These are phyloP conservation scores for Coniochaeta ligniaria DNA, from an alignment of 2,329 filamentous ascomycete genomes.

Conservation along the genomic window DNA sequence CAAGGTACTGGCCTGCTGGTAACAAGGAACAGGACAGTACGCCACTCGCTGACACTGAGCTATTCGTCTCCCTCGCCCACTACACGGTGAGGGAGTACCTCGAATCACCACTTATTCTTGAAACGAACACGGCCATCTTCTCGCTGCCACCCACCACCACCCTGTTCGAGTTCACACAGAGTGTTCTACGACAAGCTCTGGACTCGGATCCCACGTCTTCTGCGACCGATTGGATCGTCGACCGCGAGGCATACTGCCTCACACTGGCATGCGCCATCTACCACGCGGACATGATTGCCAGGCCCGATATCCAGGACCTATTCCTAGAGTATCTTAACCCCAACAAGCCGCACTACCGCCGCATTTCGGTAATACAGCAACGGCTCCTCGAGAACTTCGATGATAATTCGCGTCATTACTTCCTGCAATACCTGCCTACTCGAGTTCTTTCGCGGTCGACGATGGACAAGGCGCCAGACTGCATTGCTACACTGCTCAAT, in stretches of 20 bases:
- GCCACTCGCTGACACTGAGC: not conserved
- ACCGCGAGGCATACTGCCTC: slow-evolving; percentile 6
- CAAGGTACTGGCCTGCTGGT: not conserved
- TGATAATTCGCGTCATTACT: not conserved
- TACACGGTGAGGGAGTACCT: slow-evolving; percentile 12
- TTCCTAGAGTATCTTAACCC: not conserved
- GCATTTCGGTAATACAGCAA: not conserved
- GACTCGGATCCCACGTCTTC: not conserved
- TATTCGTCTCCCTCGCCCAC: slow-evolving; percentile 6
- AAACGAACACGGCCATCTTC: not conserved
- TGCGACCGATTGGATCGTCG: not conserved
- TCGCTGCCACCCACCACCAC: not conserved
- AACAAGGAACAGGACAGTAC: not conserved
- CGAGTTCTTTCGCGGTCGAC: not conserved
- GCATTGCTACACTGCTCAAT: not conserved
- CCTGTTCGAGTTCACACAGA: not conserved
- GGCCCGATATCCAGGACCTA: not conserved
- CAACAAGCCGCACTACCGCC: not conserved
- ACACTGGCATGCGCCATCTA: not conserved
- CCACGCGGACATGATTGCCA: not conserved
- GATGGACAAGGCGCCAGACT: not conserved
- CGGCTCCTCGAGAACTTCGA: not conserved
- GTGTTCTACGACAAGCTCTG: not conserved
- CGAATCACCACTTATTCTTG: not conserved
- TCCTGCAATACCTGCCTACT: not conserved